phyloP scores from a whole-genome alignment of 768 basidiomycete genomes.

The Cystobasidiopsis lactophilus region DNA sequence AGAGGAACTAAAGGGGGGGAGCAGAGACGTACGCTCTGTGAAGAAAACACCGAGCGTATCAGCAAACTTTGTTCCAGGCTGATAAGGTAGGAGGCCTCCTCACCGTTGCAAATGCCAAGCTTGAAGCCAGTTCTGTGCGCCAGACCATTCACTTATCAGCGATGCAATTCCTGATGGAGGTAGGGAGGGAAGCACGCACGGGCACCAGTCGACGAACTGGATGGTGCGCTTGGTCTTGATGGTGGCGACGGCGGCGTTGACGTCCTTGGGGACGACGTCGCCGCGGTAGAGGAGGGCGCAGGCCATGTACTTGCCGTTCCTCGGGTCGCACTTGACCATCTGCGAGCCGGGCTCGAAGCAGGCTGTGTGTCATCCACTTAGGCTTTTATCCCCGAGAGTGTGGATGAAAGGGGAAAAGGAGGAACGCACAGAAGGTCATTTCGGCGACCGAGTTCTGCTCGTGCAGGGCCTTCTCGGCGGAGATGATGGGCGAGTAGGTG shows the following conservation, averaged over 20 bases:
- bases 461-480: constrained; percentile 75
- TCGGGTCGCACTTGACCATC: constrained; percentile 91
- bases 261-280: constrained; percentile 91
- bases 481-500: constrained; percentile 82
- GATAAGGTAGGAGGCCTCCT: background rate
- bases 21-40: too few species aligned
- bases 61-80: too few species aligned
- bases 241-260: constrained; percentile 68
- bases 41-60: too few species aligned
- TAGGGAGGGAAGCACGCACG: too few species aligned
- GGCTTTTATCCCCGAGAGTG: background rate
- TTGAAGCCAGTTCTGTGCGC: constrained; percentile 58
- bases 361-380: too few species aligned
- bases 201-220: constrained; percentile 96
- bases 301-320: constrained; percentile 86
- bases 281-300: constrained; percentile 21
- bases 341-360: constrained; percentile 95
- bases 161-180: too few species aligned
- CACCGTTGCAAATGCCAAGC: constrained; percentile 83
- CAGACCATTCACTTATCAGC: too few species aligned
- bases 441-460: constrained; percentile 94
- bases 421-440: constrained; percentile 52
- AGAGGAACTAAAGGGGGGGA: too few species aligned
- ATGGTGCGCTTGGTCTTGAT: constrained; percentile 97
- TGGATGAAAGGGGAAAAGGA: constrained; percentile 59